These are phyloP conservation scores for Leccinum arenicola DNA, from an alignment of 768 basidiomycete genomes.

Conservation along the genomic window DNA sequence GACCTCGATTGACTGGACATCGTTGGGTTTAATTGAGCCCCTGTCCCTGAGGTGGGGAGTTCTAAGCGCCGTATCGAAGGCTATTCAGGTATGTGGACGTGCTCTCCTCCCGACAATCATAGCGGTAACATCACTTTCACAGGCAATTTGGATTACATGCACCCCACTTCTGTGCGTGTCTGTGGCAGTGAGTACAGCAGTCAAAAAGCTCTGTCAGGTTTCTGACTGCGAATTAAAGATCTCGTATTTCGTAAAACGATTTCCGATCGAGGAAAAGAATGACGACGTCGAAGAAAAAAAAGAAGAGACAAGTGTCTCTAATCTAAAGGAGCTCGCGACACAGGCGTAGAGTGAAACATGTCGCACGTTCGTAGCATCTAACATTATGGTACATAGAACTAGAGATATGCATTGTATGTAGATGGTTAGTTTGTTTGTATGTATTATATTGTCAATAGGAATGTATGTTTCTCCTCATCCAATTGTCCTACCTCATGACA, in stretches of 20 bases:
- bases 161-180: slow-evolving; percentile 66
- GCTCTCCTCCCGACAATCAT: not conserved
- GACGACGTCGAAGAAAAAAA: slow-evolving; percentile 22
- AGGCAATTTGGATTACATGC: slow-evolving; percentile 77
- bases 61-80: slow-evolving; percentile 52
- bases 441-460: not conserved
- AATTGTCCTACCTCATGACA: not conserved
- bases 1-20: slow-evolving; percentile 52
- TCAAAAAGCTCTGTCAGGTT: not conserved
- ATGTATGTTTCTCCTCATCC: not conserved
- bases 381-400: slow-evolving; percentile 17
- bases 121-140: slow-evolving; percentile 12
- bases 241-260: slow-evolving; percentile 29
- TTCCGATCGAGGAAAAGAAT: slow-evolving; percentile 21
- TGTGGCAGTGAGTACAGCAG: slow-evolving; percentile 46
- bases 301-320: slow-evolving; percentile 3
- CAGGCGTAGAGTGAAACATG: slow-evolving; percentile 16
- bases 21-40: slow-evolving; percentile 46
- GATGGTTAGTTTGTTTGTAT: slow-evolving; percentile 3
- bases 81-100: slow-evolving; percentile 53
- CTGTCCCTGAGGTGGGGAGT: slow-evolving; percentile 43
- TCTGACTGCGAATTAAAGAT: slow-evolving; percentile 20
- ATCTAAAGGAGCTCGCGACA: slow-evolving; percentile 6
- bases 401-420: slow-evolving; percentile 8
- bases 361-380: slow-evolving; percentile 9